Evolutionary conservation across 495 filamentous ascomycete genomes (phyloP), one percentile per base, ranked within the genome.

Genomic region (Penicillium canescens): DNA sequence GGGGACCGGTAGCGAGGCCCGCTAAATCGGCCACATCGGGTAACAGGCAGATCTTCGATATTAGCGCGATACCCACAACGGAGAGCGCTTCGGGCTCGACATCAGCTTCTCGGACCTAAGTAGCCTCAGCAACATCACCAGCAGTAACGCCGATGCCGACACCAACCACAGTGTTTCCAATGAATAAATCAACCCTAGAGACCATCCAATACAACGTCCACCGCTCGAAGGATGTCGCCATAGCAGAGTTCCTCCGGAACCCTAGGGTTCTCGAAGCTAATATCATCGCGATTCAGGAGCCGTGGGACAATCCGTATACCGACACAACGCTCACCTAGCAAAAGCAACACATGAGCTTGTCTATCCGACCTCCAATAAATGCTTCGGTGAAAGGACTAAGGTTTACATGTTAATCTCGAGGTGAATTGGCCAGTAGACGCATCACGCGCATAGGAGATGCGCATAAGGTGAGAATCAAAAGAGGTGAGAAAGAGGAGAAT

Each of bases 271-370:
- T 59, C 8, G 9, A 52, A 6, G 47, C 54, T 3, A 50, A 57
- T 26, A 50, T 65, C 14, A 65, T 65, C 12, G 55, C 58, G 0
- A 55, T 65, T 12, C 55, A 65, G 41, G 62, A 65, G 37, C 55
- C 52, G 11, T 65, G 51, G 57, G 36, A 36, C 4, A 65, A 61
- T 28, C 31, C 33, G 4, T 59, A 36, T n/a, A 16, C 42, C 2
- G 52, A 59, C 2, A 55, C 38, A 6, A 66, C 62, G 3, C 50
- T 39, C 54, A 66, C 24, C 56, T 50, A 6, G 42, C 50, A 0
- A 40, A 50, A 9, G 5, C 24, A 1, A 57, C 42, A 2, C 48
- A 59, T 43, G 35, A 65, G 18, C 50, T 65, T 0, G 38, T 59
- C 4, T 59, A 59, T 21, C 57, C 50, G 0, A 37, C 38, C 23